Percentiles rank a stretch among this genome's conserved stretches.
phyloP scores from a whole-genome alignment of 345 rosid species.

The Moringa oleifera region DNA sequence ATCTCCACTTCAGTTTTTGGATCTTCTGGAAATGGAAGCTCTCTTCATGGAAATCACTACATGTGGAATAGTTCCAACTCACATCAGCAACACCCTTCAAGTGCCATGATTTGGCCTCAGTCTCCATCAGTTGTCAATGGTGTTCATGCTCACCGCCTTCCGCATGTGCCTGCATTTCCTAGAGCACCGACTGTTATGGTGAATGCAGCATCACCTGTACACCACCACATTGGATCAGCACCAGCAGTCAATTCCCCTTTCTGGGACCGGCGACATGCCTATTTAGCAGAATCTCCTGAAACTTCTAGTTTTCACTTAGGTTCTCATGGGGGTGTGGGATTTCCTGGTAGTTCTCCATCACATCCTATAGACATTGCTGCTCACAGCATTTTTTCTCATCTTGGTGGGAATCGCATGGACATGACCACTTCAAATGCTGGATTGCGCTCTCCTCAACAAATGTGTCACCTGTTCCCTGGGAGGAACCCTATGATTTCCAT shows the following conservation, averaged over 20 bases:
- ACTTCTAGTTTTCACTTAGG: slow-evolving; percentile 66
- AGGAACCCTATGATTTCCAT: slow-evolving; percentile 60
- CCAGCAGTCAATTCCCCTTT: slow-evolving; percentile 63
- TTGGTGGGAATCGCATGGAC: slow-evolving; percentile 53
- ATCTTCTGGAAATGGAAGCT: slow-evolving; percentile 67
- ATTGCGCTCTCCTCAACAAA: slow-evolving; percentile 64
- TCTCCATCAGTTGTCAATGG: slow-evolving; percentile 73
- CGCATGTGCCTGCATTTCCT: slow-evolving; percentile 60
- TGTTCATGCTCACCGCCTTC: slow-evolving; percentile 43
- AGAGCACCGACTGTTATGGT: slow-evolving; percentile 59
- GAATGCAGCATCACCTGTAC: slow-evolving; percentile 53
- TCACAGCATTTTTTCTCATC: slow-evolving; percentile 47
- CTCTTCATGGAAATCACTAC: slow-evolving; percentile 53
- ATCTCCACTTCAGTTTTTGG: slow-evolving; percentile 43
- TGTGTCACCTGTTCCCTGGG: slow-evolving; percentile 63
- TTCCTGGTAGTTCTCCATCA: slow-evolving; percentile 60
- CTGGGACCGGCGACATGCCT: slow-evolving; percentile 76
- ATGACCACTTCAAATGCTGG: slow-evolving; percentile 46
- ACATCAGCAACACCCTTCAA: slow-evolving; percentile 57
- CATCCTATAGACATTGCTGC: slow-evolving; percentile 65
- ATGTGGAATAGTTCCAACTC: slow-evolving; percentile 65
- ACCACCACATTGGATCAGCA: slow-evolving; percentile 83
- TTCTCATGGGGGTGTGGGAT: slow-evolving; percentile 59
- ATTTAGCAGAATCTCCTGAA: slow-evolving; percentile 74
- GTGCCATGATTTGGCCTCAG: slow-evolving; percentile 73